Base-by-base conservation (phyloP, 768 basidiomycete genomes). In the Crepidotus variabilis region DNA sequence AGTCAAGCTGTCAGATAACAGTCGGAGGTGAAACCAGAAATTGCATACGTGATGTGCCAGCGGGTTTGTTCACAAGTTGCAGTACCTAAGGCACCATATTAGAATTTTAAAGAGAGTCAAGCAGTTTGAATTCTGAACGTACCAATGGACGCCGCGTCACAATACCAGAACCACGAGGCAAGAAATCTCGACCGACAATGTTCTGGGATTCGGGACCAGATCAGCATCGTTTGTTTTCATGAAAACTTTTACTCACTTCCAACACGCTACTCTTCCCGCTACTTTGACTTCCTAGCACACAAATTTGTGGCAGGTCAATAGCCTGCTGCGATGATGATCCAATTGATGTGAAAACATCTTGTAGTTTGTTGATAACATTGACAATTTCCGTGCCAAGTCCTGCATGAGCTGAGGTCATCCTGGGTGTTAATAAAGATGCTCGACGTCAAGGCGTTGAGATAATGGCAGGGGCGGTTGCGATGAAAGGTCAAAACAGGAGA, bases 151-250 rank as follows among this genome's bases (percentile, higher is more conserved):
- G 85, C 68, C 96, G 85, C 51, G 96, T 98, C 72, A 99, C 96
- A 67, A 99, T 99, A 74, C 96, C 96, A 55, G 94, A 92, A 71
- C 97, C 97, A 80, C 97, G 91, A 73, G 97, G 97, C 69, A 99
- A 71, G 80, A 99, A 99, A 73, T 99, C 97, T 63, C 96, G 85
- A 57, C 97, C 97, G 54, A 98, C 95, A 62, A 98, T 94, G 75
- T 98, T 97, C 94, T 96, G 63, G 23, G 50, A 50, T 48, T 55
- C 47, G 6, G 56, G 32, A 47, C 43, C 21, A 54, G 10, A 55
- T 61, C 64, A 51, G 59, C 33, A 49, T 48, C 33, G 7, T 39
- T 20, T 11, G 14, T 10, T 10, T 51, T 1, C 33, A 34, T 49
- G 50, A 13, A 51, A 23, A 23, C 51, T 18, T 34, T 20, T 47